Conservation (phyloP, 2,329 filamentous ascomycete species). For the Fusarium foetens region DNA sequence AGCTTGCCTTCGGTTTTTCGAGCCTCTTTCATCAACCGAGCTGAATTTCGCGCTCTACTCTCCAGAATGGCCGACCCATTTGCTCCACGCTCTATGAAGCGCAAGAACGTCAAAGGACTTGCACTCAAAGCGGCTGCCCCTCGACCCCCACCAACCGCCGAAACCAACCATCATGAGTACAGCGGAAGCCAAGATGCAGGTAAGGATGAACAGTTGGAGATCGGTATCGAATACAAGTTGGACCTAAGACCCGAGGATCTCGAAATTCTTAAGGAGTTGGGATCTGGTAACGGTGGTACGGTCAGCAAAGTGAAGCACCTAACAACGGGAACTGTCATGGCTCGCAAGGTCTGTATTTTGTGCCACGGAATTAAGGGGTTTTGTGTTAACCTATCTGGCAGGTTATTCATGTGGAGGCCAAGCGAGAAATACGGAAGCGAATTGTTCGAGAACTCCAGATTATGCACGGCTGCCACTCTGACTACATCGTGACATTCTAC, state of each 20-base stretch:
- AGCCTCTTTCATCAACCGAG: constrained; percentile 6
- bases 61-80: constrained; percentile 69
- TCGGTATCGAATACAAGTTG: constrained; percentile 96
- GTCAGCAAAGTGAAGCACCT: constrained; percentile 98
- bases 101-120: constrained; percentile 98
- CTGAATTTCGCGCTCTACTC: not conserved
- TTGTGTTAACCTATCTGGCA: constrained; percentile 52
- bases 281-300: constrained; percentile 95
- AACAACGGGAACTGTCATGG: constrained; percentile 96
- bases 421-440: constrained; percentile 95
- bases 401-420: constrained; percentile 98
- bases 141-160: constrained; percentile 76
- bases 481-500: constrained; percentile 97
- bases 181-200: constrained; percentile 68
- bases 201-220: constrained; percentile 78
- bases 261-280: constrained; percentile 92
- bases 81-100: constrained; percentile 87
- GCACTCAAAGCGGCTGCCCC: constrained; percentile 83
- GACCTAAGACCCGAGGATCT: constrained; percentile 93
- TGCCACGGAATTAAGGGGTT: not conserved
- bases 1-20: not conserved
- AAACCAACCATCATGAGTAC: constrained; percentile 72
- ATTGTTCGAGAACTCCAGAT: constrained; percentile 98
- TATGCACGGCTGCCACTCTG: constrained; percentile 97
- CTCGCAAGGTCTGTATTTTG: constrained; percentile 78